Evolutionary conservation across 169 alveolate species (phyloP).

Genomic region (Eimeria tenella): DNA sequence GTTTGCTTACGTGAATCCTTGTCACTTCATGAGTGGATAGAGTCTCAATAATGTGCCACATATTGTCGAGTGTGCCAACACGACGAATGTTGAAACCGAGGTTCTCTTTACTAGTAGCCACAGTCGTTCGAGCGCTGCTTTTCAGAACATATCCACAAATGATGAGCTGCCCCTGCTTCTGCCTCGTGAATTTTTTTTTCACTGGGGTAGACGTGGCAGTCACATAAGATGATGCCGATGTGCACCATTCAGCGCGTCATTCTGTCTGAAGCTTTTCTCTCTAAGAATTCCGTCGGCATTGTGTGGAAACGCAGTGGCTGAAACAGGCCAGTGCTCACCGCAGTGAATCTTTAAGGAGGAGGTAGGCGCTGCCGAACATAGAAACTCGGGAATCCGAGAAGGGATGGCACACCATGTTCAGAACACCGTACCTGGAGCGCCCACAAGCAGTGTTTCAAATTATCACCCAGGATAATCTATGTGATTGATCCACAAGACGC

Average conservation of each 20-base stretch:
- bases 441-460: not conserved
- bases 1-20: slow-evolving; percentile 35
- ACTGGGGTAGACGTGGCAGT: no score
- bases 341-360: slow-evolving; percentile 56
- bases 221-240: no score
- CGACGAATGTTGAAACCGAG: slow-evolving; percentile 22
- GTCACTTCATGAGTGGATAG: slow-evolving; percentile 52
- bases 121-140: slow-evolving; percentile 60
- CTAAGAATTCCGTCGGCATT: not conserved
- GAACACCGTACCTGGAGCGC: slow-evolving; percentile 41
- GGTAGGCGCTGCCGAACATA: slow-evolving; percentile 60
- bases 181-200: no score
- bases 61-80: slow-evolving; percentile 56
- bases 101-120: slow-evolving; percentile 69
- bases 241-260: no score
- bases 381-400: slow-evolving; percentile 72
- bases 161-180: not conserved
- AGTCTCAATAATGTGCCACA: slow-evolving; percentile 68
- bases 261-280: not conserved
- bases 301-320: not conserved
- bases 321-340: slow-evolving; percentile 36
- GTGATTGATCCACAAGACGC: not conserved
- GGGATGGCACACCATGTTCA: slow-evolving; percentile 69
- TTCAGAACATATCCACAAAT: not conserved
- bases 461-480: not conserved